phyloP scores from a whole-genome alignment of 768 basidiomycete species.

The Mycena rebaudengoi region DNA sequence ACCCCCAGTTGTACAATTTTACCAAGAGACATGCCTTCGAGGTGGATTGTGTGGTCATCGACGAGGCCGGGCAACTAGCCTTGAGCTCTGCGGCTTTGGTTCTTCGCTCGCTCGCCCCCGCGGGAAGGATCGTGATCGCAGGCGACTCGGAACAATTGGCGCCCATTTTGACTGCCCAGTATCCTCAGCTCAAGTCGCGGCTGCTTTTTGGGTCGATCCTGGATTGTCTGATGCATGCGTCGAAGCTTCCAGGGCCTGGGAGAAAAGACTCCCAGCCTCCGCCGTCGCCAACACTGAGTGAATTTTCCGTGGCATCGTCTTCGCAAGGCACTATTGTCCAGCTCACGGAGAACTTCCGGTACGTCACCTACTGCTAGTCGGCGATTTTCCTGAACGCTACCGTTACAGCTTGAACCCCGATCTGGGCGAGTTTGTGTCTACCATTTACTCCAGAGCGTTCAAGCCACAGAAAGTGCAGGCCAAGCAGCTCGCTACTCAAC shows the following conservation, averaged over 20 bases:
- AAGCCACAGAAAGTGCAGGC: constrained; percentile 57
- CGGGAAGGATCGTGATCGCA: constrained; percentile 54
- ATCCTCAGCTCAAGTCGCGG: constrained; percentile 48
- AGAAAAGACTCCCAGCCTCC: constrained; percentile 12
- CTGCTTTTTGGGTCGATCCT: constrained; percentile 58
- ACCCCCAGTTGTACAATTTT: constrained; percentile 54
- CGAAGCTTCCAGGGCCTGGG: constrained; percentile 21
- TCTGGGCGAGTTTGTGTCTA: constrained; percentile 61
- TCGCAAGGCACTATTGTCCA: constrained; percentile 54
- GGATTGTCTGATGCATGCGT: constrained; percentile 51
- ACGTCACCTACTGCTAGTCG: neutral
- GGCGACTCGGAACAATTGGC: constrained; percentile 63
- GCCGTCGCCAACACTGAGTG: constrained; percentile 23
- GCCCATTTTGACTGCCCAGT: constrained; percentile 56
- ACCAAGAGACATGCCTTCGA: constrained; percentile 47
- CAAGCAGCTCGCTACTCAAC: constrained; percentile 45
- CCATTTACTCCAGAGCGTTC: constrained; percentile 58
- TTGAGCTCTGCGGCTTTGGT: constrained; percentile 56
- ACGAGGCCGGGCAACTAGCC: constrained; percentile 62
- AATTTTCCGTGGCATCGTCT: constrained; percentile 25
- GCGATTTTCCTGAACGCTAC: neutral
- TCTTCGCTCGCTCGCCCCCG: constrained; percentile 46
- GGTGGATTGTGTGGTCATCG: constrained; percentile 55
- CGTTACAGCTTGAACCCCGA: constrained; percentile 55
- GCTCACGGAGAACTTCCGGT: constrained; percentile 62